phyloP scores from a whole-genome alignment of 345 rosid genomes.

The Gossypium sturtianum region DNA sequence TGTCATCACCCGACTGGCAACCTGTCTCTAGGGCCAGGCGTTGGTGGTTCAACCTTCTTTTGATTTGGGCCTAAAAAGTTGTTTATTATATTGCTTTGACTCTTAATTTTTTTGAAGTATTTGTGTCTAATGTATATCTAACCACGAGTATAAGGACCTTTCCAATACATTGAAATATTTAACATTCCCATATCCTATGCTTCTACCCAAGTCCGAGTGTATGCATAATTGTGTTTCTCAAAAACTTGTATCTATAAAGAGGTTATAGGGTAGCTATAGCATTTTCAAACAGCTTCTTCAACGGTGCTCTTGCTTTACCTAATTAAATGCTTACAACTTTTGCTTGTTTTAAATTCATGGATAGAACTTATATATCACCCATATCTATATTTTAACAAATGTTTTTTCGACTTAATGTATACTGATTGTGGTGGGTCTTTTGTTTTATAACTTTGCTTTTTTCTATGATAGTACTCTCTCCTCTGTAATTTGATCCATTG shows the following conservation, averaged over 20 bases:
- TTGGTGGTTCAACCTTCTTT: neutral
- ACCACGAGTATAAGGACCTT: too few species aligned
- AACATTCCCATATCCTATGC: too few species aligned
- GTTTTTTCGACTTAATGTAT: too few species aligned
- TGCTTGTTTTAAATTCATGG: neutral
- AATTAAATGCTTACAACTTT: neutral
- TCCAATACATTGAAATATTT: too few species aligned
- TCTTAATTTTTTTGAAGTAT: neutral
- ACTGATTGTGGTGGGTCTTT: too few species aligned
- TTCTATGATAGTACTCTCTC: too few species aligned
- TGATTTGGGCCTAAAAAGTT: too few species aligned
- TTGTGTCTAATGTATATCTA: neutral
- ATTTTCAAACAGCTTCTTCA: neutral
- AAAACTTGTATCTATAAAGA: neutral
- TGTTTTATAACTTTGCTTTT: too few species aligned
- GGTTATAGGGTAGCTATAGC: neutral
- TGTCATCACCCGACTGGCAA: too few species aligned
- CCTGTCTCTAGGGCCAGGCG: neutral
- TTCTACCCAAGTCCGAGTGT: neutral
- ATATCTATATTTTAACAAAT: neutral
- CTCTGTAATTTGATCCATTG: too few species aligned
- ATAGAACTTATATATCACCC: neutral
- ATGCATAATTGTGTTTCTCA: neutral
- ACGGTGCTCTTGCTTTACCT: neutral
- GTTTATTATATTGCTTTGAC: neutral